Percentiles rank a stretch among this genome's conserved stretches.
These are phyloP conservation scores for Zangia roseola DNA, from an alignment of 768 basidiomycete species.

Conservation along the genomic window DNA sequence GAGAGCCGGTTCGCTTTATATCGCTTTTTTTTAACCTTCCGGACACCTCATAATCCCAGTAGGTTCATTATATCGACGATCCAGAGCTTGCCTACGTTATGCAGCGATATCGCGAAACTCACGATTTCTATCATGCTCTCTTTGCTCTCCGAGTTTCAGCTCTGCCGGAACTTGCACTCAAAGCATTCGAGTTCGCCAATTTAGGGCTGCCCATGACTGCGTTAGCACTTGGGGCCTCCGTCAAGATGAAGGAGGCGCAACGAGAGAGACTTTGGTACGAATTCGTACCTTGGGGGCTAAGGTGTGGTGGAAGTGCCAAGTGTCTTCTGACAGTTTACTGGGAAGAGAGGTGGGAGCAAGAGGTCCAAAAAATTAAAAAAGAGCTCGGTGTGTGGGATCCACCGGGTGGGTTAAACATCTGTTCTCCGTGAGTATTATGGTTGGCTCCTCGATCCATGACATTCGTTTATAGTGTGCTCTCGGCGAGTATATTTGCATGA, in stretches of 20 bases:
- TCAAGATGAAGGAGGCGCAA: conserved; percentile 37
- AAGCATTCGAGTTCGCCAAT: conserved; percentile 93
- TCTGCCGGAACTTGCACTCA: conserved; percentile 89
- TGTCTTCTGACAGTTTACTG: conserved; percentile 91
- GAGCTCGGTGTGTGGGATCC: conserved; percentile 87
- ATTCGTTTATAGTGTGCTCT: background rate
- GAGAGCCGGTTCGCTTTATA: conserved; percentile 70
- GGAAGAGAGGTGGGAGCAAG: conserved; percentile 91
- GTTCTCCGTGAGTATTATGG: background rate
- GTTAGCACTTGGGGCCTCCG: conserved; percentile 61
- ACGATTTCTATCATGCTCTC: conserved; percentile 96
- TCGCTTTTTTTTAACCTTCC: background rate
- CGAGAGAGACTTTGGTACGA: conserved; percentile 65
- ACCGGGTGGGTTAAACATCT: conserved; percentile 40
- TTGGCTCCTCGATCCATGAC: background rate
- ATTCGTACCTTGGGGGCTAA: conserved; percentile 91
- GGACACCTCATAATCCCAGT: background rate
- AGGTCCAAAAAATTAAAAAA: conserved; percentile 76
- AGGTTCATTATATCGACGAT: conserved; percentile 95
- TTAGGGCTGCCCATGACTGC: conserved; percentile 86
- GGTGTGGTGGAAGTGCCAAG: conserved; percentile 70
- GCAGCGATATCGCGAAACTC: conserved; percentile 96
- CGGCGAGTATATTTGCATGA: no score
- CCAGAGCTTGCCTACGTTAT: conserved; percentile 97
- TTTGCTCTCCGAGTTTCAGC: conserved; percentile 87